Evolutionary conservation across 2,329 filamentous ascomycete species (phyloP).

Genomic region (Remersonia thermophila): DNA sequence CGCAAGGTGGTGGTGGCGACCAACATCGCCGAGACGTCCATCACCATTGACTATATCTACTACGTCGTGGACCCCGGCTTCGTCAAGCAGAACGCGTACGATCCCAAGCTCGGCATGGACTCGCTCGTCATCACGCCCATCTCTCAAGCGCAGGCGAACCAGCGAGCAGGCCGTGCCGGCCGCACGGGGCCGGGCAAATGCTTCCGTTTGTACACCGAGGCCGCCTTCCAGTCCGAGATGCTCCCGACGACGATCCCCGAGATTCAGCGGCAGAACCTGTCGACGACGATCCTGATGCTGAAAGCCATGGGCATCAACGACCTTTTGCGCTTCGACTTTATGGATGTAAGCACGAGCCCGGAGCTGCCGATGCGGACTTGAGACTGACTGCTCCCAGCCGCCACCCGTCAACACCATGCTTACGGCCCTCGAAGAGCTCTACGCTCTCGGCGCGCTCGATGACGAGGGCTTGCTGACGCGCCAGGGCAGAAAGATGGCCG

Average conservation of each 20-base stretch:
- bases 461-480: constrained; percentile 91
- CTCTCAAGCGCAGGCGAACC: constrained; percentile 91
- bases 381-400: constrained; percentile 31
- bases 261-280: constrained; percentile 88
- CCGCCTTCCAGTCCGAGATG: constrained; percentile 94
- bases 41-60: constrained; percentile 95
- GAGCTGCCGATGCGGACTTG: neutral
- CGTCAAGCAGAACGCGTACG: constrained; percentile 94
- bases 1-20: constrained; percentile 96
- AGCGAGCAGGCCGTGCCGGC: constrained; percentile 82
- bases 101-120: constrained; percentile 96
- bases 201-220: constrained; percentile 89
- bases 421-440: constrained; percentile 87
- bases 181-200: constrained; percentile 93
- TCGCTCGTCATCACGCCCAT: constrained; percentile 91
- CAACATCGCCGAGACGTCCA: constrained; percentile 95
- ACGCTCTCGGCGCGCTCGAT: constrained; percentile 80
- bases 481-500: constrained; percentile 90
- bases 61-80: constrained; percentile 96
- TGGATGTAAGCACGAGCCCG: constrained; percentile 45
- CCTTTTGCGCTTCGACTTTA: constrained; percentile 92
- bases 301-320: constrained; percentile 99
- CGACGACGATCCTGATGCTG: constrained; percentile 88
- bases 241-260: constrained; percentile 90
- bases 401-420: constrained; percentile 97